Evolutionary conservation across 2,329 filamentous ascomycete species (phyloP).

Genomic region (Bertia moriformis): DNA sequence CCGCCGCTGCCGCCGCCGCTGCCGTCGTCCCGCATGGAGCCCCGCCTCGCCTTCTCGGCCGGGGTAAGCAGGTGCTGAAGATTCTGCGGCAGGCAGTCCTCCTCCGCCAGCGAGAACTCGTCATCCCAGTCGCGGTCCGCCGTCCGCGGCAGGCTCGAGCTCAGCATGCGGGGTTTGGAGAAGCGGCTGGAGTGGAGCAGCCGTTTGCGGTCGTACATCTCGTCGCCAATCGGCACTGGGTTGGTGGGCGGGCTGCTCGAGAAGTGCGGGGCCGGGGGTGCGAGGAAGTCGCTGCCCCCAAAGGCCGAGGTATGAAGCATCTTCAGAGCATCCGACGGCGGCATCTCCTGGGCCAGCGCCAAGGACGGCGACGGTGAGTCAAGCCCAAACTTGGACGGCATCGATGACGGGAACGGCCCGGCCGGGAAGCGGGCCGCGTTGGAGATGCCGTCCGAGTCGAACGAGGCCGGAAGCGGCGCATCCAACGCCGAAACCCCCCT

Average conservation of each 20-base stretch:
- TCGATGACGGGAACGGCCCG: conserved; percentile 79
- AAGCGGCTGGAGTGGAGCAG: conserved; percentile 55
- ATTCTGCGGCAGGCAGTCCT: conserved; percentile 70
- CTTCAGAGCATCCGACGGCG: conserved; percentile 50
- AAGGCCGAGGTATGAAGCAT: conserved; percentile 54
- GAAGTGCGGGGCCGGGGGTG: conserved; percentile 20
- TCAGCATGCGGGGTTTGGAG: conserved; percentile 52
- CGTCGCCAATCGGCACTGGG: conserved; percentile 34
- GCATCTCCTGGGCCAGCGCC: conserved; percentile 40
- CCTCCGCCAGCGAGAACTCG: conserved; percentile 64
- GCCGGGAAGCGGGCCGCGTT: conserved; percentile 67
- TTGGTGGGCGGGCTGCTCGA: conserved; percentile 32
- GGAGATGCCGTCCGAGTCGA: conserved; percentile 90
- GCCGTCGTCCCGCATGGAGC: conserved; percentile 41
- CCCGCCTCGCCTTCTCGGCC: conserved; percentile 50
- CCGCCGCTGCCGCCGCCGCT: conserved; percentile 26
- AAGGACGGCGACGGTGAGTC: conserved; percentile 67
- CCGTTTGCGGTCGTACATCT: conserved; percentile 57
- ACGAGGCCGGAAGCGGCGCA: conserved; percentile 81
- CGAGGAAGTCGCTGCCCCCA: conserved; percentile 47
- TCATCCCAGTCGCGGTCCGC: conserved; percentile 51
- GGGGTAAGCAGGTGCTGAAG: conserved; percentile 53
- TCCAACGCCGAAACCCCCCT: conserved; percentile 77
- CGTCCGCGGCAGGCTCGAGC: conserved; percentile 54
- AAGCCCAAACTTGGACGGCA: conserved; percentile 80